A percentile compares a stretch with the other conserved stretches of the same genome.
Conservation (phyloP, 2,329 filamentous ascomycete species). For the Calonectria pseudoturangicola region DNA sequence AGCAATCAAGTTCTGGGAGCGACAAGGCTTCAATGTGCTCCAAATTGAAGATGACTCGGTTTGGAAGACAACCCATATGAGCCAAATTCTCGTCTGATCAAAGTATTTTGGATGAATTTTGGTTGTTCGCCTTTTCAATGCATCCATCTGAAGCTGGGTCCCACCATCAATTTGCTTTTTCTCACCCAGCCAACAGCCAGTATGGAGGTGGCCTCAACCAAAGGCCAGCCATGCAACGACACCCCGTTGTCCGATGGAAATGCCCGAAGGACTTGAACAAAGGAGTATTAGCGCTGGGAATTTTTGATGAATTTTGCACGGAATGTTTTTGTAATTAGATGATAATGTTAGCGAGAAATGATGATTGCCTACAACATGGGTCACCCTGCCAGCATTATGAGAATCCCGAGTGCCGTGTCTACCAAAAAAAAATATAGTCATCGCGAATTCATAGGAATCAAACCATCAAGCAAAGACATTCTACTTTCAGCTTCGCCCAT, state of each 20-base stretch:
- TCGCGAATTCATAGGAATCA: no score
- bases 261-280: neutral
- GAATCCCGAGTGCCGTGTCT: neutral
- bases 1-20: conserved; percentile 53
- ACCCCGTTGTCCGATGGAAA: neutral
- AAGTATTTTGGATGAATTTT: neutral
- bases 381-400: no score
- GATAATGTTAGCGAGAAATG: neutral
- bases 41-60: conserved; percentile 51
- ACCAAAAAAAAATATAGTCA: no score
- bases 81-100: neutral
- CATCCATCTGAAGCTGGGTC: neutral
- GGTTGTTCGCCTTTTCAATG: neutral
- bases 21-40: conserved; percentile 48
- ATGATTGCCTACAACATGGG: neutral
- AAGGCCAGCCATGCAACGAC: neutral
- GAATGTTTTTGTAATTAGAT: neutral
- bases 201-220: no score
- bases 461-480: no score
- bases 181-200: neutral
- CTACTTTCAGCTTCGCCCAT: neutral
- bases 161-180: neutral
- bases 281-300: neutral
- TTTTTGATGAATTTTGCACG: neutral
- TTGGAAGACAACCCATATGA: conserved; percentile 57